phyloP scores from a whole-genome alignment of 441 rosid genomes.

The Populus hybrid region DNA sequence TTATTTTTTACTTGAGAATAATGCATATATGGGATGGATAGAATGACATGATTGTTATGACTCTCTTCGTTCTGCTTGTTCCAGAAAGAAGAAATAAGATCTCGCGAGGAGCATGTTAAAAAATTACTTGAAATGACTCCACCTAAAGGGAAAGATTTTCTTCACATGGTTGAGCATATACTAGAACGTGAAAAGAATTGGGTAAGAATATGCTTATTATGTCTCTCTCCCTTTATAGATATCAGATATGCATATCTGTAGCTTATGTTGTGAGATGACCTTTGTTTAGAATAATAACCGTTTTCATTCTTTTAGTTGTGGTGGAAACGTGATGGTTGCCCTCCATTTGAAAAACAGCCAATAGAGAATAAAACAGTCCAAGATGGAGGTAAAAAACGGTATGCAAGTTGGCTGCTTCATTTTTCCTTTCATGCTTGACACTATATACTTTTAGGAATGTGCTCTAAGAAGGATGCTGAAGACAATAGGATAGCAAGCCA shows the following conservation, averaged over 20 bases:
- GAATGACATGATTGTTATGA: not conserved
- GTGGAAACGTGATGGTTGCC: constrained; percentile 99
- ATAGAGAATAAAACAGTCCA: constrained; percentile 56
- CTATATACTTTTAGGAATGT: not conserved
- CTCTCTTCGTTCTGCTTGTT: constrained; percentile 15
- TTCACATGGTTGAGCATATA: constrained; percentile 78
- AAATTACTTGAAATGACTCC: constrained; percentile 90
- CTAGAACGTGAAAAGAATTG: constrained; percentile 95
- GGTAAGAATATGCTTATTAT: constrained; percentile 40
- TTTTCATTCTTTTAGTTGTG: constrained; percentile 57
- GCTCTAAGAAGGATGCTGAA: constrained; percentile 5
- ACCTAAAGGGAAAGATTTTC: constrained; percentile 87
- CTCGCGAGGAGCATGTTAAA: constrained; percentile 84
- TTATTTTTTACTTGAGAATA: not conserved
- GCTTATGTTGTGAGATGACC: not conserved
- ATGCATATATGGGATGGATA: not conserved
- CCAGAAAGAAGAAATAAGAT: constrained; percentile 89
- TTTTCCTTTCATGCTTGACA: not conserved
- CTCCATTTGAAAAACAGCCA: constrained; percentile 90
- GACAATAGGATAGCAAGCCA: not conserved
- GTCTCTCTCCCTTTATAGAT: constrained; percentile 15
- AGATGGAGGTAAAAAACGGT: constrained; percentile 79
- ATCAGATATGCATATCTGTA: not conserved
- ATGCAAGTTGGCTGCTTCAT: constrained; percentile 19
- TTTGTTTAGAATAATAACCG: constrained; percentile 14